These are phyloP conservation scores for Citrus reticulata DNA, from an alignment of 345 rosid species.

Conservation along the genomic window DNA sequence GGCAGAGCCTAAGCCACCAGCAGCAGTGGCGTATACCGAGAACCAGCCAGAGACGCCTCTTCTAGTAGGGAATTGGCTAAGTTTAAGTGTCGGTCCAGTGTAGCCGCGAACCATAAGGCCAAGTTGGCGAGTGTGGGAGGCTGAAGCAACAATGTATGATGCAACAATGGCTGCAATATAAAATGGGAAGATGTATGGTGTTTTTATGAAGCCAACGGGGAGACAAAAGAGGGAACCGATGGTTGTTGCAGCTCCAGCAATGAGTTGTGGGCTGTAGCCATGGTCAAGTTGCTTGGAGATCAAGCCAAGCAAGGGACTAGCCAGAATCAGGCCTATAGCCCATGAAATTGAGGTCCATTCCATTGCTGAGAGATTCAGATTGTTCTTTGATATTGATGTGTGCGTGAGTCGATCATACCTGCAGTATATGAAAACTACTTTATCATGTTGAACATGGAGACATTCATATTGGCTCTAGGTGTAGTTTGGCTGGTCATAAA, in stretches of 20 bases:
- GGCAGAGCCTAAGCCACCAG: conserved; percentile 49
- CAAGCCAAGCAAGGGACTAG: conserved; percentile 26
- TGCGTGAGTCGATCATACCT: conserved; percentile 41
- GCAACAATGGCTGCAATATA: conserved; percentile 35
- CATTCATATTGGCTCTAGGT: too few relatives aligned
- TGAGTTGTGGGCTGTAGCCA: conserved; percentile 25
- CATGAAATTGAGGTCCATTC: conserved; percentile 62
- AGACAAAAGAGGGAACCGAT: conserved; percentile 54
- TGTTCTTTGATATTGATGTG: conserved; percentile 11
- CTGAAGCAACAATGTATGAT: conserved; percentile 34
- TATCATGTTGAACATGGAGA: too few relatives aligned
- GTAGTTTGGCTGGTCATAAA: too few relatives aligned
- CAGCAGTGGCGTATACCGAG: conserved; percentile 42
- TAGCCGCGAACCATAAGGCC: conserved; percentile 42
- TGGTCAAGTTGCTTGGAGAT: conserved; percentile 40
- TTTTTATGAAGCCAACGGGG: conserved; percentile 46
- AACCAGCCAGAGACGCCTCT: conserved; percentile 48
- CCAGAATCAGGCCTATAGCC: conserved; percentile 43
- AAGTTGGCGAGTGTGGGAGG: conserved; percentile 55
- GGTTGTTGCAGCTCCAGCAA: conserved; percentile 43
- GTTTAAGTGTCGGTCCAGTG: conserved; percentile 28
- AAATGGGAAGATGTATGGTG: conserved; percentile 39
- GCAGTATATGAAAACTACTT: background rate
- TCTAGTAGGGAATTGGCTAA: conserved; percentile 27
- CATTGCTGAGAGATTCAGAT: conserved; percentile 38